Conservation (phyloP, 805 yeast genomes). For the Torulaspora franciscae region DNA sequence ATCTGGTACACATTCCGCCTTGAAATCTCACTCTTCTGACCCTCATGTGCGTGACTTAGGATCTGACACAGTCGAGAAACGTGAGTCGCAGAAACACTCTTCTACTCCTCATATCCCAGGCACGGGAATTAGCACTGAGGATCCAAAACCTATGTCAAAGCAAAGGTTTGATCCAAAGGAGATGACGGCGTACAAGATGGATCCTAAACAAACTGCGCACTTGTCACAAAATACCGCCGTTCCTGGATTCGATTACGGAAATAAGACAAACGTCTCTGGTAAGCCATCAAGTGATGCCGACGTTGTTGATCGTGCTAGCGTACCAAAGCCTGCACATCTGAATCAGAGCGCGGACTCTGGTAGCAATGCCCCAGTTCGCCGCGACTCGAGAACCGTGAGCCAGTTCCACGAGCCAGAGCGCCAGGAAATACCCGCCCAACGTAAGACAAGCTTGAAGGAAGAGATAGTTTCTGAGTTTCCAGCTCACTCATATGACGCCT, state of each 20-base stretch:
- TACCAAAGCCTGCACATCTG: conserved; percentile 7
- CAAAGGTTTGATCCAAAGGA: conserved; percentile 1
- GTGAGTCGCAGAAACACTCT: neutral
- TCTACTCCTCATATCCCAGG: conserved; percentile 3
- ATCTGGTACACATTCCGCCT: neutral
- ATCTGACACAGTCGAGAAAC: neutral
- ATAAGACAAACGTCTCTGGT: conserved; percentile 1
- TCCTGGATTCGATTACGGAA: conserved; percentile 1
- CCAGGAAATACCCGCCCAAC: neutral
- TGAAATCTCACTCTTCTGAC: neutral
- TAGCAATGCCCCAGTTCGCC: conserved; percentile 3
- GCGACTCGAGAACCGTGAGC: conserved; percentile 1
- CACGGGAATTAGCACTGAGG: neutral
- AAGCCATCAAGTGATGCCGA: neutral
- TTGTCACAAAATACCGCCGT: neutral
- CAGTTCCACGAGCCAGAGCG: conserved; percentile 3
- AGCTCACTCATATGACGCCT: neutral
- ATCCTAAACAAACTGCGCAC: conserved; percentile 4
- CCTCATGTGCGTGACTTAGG: neutral
- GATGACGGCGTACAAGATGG: conserved; percentile 1
- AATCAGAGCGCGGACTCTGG: conserved; percentile 1
- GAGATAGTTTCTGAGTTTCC: neutral
- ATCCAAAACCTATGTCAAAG: neutral
- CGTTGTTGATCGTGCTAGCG: conserved; percentile 1
- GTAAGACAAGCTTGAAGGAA: neutral